Conservation (phyloP, 179 eudicot genomes). For the Carnegiea gigantea region DNA sequence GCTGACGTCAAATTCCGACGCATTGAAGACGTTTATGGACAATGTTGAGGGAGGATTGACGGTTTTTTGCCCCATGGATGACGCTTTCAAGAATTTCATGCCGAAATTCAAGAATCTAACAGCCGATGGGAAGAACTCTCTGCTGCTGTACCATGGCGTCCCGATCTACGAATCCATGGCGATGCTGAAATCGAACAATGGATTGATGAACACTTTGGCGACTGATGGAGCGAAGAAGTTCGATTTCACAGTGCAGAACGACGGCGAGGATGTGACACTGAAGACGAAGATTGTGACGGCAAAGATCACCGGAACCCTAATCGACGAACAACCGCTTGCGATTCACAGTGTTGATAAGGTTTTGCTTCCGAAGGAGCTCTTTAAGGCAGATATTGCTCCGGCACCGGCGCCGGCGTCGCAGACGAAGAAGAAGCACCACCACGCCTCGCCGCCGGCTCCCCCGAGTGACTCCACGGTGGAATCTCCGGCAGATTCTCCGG, state of each 20-base stretch:
- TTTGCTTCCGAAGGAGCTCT: conserved; percentile 50
- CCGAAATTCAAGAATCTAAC: conserved; percentile 72
- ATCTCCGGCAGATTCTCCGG: conserved; percentile 57
- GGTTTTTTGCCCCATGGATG: conserved; percentile 77
- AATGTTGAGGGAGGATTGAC: conserved; percentile 77
- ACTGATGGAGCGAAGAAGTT: conserved; percentile 65
- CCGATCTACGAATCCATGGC: conserved; percentile 63
- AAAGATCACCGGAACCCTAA: conserved; percentile 40
- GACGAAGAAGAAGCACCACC: conserved; percentile 40
- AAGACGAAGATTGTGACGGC: conserved; percentile 42
- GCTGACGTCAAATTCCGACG: conserved; percentile 35
- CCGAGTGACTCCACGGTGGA: conserved; percentile 27
- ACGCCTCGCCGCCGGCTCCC: conserved; percentile 47
- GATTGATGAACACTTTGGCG: conserved; percentile 78
- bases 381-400: conserved; percentile 40
- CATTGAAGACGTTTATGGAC: conserved; percentile 45
- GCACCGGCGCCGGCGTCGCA: conserved; percentile 48
- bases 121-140: conserved; percentile 48
- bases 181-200: conserved; percentile 76
- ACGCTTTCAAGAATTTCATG: conserved; percentile 59
- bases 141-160: conserved; percentile 68
- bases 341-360: conserved; percentile 50
- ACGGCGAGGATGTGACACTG: conserved; percentile 43
- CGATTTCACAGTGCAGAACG: conserved; percentile 49
- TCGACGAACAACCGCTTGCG: conserved; percentile 51